Conservation (phyloP, 371 early-diverging fungal species). For the Parasitella parasitica region DNA sequence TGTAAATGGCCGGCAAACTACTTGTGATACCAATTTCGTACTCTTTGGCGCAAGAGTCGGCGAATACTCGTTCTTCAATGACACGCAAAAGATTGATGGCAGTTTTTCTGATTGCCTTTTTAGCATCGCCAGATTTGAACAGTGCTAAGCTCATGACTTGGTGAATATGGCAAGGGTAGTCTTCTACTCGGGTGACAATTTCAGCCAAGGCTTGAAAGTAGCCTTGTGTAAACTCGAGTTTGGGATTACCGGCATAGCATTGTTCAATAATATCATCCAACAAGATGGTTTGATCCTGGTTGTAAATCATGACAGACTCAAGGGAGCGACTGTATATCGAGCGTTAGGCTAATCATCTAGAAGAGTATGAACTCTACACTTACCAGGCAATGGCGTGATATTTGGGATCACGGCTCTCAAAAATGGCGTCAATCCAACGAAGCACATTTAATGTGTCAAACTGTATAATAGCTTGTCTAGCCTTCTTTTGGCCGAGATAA, state of each 20-base stretch:
- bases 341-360: neutral
- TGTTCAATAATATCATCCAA: conserved; percentile 67
- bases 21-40: conserved; percentile 77
- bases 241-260: conserved; percentile 74
- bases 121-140: conserved; percentile 80
- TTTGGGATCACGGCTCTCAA: conserved; percentile 58
- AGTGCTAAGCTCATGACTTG: conserved; percentile 76
- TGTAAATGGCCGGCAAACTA: conserved; percentile 80
- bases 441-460: conserved; percentile 58
- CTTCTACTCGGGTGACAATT: conserved; percentile 56
- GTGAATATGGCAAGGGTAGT: conserved; percentile 62
- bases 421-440: conserved; percentile 71
- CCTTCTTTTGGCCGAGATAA: conserved; percentile 63
- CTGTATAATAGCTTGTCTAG: conserved; percentile 57
- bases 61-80: conserved; percentile 69
- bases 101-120: conserved; percentile 69
- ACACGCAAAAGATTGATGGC: conserved; percentile 78
- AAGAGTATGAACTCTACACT: neutral
- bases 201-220: conserved; percentile 78
- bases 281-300: conserved; percentile 64
- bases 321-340: conserved; percentile 47
- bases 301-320: conserved; percentile 69
- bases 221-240: conserved; percentile 63
- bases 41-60: conserved; percentile 63
- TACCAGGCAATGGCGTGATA: conserved; percentile 48